Conservation (phyloP, 2,329 filamentous ascomycete genomes). For the Neopestalotiopsis sp. region DNA sequence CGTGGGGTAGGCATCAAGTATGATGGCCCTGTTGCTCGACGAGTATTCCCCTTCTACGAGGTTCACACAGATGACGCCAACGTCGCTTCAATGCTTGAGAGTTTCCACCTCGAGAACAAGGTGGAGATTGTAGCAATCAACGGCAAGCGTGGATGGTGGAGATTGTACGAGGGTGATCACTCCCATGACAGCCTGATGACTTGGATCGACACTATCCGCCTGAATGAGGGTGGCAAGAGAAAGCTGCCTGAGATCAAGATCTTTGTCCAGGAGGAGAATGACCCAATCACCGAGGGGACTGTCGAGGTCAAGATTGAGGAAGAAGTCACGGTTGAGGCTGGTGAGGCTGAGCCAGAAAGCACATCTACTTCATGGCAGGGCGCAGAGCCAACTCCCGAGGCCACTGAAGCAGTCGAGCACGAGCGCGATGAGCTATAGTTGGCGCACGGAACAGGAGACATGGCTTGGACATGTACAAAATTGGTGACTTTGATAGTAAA, state of each 20-base stretch:
- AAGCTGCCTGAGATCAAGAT: slow-evolving; percentile 71
- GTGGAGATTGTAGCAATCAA: slow-evolving; percentile 84
- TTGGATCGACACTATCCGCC: slow-evolving; percentile 90
- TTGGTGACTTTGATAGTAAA: slow-evolving; percentile 19
- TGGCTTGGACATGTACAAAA: too few relatives aligned
- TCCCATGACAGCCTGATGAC: slow-evolving; percentile 69
- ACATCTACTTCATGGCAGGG: slow-evolving; percentile 35
- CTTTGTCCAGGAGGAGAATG: slow-evolving; percentile 43
- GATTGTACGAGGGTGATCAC: slow-evolving; percentile 69
- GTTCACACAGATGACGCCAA: slow-evolving; percentile 68
- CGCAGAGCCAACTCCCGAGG: slow-evolving; percentile 40
- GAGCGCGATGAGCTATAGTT: slow-evolving; percentile 57
- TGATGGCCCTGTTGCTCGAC: slow-evolving; percentile 60
- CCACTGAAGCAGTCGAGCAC: slow-evolving; percentile 35
- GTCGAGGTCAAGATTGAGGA: slow-evolving; percentile 45
- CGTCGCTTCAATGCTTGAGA: slow-evolving; percentile 57
- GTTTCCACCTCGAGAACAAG: slow-evolving; percentile 65
- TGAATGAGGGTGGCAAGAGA: slow-evolving; percentile 84
- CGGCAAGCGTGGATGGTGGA: slow-evolving; percentile 85
- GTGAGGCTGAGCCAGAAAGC: slow-evolving; percentile 26
- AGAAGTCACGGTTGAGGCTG: slow-evolving; percentile 33
- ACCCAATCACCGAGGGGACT: slow-evolving; percentile 46
- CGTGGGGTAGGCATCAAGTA: slow-evolving; percentile 80
- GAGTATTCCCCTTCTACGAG: slow-evolving; percentile 83
- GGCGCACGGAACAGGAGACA: neutral